Percentiles rank a stretch among this genome's conserved stretches.
Conservation (phyloP, 805 yeast species). For the Metschnikowia noctiluminum region DNA sequence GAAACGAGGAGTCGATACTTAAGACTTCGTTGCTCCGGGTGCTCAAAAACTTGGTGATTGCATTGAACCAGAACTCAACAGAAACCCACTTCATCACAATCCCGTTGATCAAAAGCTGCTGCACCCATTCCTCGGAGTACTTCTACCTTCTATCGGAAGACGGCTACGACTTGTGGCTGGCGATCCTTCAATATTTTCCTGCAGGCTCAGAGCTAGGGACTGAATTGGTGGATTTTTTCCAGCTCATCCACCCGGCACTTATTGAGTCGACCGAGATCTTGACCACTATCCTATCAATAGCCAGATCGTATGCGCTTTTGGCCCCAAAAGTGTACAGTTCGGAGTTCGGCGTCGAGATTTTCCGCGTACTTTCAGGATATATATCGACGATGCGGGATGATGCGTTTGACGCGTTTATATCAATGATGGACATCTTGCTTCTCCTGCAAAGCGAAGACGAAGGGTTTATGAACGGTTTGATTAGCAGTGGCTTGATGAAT, state of each 20-base stretch:
- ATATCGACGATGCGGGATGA: conserved; percentile 68
- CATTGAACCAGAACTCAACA: conserved; percentile 53
- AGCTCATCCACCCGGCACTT: conserved; percentile 55
- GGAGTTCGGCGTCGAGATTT: conserved; percentile 38
- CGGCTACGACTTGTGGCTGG: conserved; percentile 82
- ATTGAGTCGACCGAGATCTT: conserved; percentile 71
- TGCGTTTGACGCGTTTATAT: conserved; percentile 52
- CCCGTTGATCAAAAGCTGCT: conserved; percentile 66
- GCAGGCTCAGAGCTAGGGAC: conserved; percentile 25
- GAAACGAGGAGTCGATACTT: conserved; percentile 33
- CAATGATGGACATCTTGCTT: conserved; percentile 50
- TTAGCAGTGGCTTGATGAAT: conserved; percentile 45
- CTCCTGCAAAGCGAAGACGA: conserved; percentile 28
- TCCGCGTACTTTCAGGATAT: conserved; percentile 51
- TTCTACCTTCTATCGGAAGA: conserved; percentile 72
- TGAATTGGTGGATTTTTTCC: conserved; percentile 45
- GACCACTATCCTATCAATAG: conserved; percentile 57
- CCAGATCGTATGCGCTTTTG: conserved; percentile 59
- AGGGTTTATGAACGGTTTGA: conserved; percentile 27
- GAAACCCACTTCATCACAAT: conserved; percentile 52
- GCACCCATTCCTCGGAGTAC: conserved; percentile 38
- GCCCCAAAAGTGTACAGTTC: conserved; percentile 39
- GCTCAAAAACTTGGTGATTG: conserved; percentile 51
- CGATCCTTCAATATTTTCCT: conserved; percentile 62
- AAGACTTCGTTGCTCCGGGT: conserved; percentile 46